A percentile compares a stretch with the other conserved stretches of the same genome.
Conservation (phyloP, 192 early-diverging fungal species). For the Linnemannia schmuckeri region DNA sequence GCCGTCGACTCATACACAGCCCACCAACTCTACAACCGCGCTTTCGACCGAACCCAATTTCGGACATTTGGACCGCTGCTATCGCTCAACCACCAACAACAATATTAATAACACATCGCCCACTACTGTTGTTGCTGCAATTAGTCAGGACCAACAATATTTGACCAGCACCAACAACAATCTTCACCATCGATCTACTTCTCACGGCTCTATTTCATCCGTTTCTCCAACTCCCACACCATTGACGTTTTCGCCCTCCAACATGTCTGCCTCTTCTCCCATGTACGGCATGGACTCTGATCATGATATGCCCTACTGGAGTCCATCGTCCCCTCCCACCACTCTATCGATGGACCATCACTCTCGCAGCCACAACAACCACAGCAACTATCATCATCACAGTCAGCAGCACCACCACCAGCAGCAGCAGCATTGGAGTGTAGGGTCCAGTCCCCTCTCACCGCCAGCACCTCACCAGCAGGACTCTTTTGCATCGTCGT, state of each 20-base stretch:
- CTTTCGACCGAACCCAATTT: not conserved
- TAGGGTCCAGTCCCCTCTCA: not conserved
- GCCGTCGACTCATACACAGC: constrained; percentile 8
- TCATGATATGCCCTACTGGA: constrained; percentile 43
- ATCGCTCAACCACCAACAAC: constrained; percentile 5
- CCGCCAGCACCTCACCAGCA: not conserved
- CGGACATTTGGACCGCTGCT: constrained; percentile 1
- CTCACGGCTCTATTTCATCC: constrained; percentile 15
- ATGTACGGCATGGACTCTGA: not conserved
- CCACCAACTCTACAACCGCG: not conserved
- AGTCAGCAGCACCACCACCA: not conserved
- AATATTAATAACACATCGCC: not conserved
- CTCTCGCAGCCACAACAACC: not conserved
- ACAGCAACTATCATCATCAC: not conserved
- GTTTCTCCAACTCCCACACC: constrained; percentile 3
- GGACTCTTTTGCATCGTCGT: not conserved
- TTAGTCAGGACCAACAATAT: not conserved
- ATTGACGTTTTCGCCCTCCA: constrained; percentile 11
- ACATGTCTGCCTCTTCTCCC: constrained; percentile 19
- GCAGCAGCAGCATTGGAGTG: not conserved
- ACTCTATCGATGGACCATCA: not conserved
- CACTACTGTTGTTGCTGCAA: not conserved
- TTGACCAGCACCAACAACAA: not conserved
- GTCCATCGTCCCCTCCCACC: constrained; percentile 24
- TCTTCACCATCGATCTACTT: not conserved